Percentiles rank a stretch among this genome's conserved stretches.
phyloP scores from a whole-genome alignment of 1,139 yeast genomes.

The Nadsonia starkeyi-henricii region DNA sequence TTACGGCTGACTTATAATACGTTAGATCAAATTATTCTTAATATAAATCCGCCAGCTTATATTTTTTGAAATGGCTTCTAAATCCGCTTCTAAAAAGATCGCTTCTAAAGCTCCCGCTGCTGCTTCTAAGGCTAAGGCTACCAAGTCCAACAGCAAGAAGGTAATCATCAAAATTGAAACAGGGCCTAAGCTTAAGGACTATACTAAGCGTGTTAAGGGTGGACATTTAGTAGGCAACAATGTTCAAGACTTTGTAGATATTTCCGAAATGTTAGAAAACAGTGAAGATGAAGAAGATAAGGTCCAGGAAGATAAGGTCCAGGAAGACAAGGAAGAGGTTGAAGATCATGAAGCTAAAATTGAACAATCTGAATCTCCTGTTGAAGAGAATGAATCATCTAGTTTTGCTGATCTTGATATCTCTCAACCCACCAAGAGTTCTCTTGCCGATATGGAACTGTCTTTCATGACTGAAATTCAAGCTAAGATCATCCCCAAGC shows the following conservation, averaged over 20 bases:
- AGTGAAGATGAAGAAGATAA: conserved; percentile 9
- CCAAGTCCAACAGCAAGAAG: not conserved
- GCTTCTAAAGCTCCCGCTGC: not conserved
- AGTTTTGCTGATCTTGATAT: conserved; percentile 31
- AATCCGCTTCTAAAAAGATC: conserved; percentile 6
- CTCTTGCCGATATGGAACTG: conserved; percentile 78
- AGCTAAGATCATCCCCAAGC: conserved; percentile 86
- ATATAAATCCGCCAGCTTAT: not conserved
- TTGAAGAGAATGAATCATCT: conserved; percentile 8
- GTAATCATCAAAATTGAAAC: conserved; percentile 1
- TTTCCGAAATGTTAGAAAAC: conserved; percentile 3
- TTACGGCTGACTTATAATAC: conserved; percentile 4
- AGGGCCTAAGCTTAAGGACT: conserved; percentile 1
- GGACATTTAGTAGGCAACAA: not conserved
- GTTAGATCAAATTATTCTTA: conserved; percentile 2
- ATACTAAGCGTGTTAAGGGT: not conserved
- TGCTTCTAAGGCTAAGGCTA: not conserved
- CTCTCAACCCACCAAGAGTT: conserved; percentile 67
- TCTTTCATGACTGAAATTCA: conserved; percentile 82
- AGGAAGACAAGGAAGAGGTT: conserved; percentile 12
- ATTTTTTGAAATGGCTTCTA: conserved; percentile 4
- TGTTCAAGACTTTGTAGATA: not conserved
- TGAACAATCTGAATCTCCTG: conserved; percentile 14
- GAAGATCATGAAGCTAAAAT: conserved; percentile 14
- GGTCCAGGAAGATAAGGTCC: conserved; percentile 10